Conservation (phyloP, 202 grass and related monocot species). For the Setaria italica region DNA sequence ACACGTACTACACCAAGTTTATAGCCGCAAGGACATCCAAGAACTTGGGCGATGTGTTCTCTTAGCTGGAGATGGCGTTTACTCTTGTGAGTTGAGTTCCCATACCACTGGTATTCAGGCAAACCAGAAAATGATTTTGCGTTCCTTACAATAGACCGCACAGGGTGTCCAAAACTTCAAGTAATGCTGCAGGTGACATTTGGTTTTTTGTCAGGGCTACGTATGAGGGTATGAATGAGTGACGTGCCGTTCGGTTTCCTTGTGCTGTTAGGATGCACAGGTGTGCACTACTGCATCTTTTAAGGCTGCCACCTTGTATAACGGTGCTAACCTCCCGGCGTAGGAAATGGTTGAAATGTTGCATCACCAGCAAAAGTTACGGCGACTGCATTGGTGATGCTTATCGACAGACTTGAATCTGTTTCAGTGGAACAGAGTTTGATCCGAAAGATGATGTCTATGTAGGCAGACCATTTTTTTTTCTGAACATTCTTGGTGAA, state of each 20-base stretch:
- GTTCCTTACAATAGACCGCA: not conserved
- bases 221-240: not conserved
- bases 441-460: not conserved
- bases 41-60: not conserved
- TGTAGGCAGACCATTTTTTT: not conserved
- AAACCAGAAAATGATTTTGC: not conserved
- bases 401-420: not conserved
- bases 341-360: not conserved
- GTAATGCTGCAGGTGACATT: constrained; percentile 17
- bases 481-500: not conserved
- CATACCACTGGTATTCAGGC: not conserved
- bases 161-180: not conserved
- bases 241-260: constrained; percentile 33
- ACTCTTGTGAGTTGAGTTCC: not conserved
- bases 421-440: not conserved
- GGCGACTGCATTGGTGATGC: not conserved
- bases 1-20: constrained; percentile 18
- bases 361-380: not conserved
- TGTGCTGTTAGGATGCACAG: constrained; percentile 7
- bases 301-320: constrained; percentile 5
- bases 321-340: not conserved
- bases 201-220: not conserved
- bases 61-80: not conserved
- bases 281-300: not conserved
- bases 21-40: constrained; percentile 30